Evolutionary conservation across 208 protist species (phyloP).

Genomic region (Trypanosoma lewisi): DNA sequence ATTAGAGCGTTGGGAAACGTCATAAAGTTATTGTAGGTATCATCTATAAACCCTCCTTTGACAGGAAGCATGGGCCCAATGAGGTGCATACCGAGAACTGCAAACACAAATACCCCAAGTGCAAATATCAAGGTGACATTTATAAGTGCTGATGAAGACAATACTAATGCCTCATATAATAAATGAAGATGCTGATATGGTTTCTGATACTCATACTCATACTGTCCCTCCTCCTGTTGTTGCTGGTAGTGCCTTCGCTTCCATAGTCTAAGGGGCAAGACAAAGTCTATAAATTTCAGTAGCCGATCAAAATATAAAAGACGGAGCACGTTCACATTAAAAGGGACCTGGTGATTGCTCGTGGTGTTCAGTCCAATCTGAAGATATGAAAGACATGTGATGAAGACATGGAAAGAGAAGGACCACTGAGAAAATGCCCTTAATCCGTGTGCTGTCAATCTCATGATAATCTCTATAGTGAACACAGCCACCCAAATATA

Average conservation of each 20-base stretch:
- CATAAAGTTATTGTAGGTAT: constrained; percentile 84
- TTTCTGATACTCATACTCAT: too few species aligned
- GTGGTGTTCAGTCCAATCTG: constrained; percentile 77
- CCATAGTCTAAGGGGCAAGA: constrained; percentile 48
- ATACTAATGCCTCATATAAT: constrained; percentile 61
- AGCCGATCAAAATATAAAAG: constrained; percentile 77
- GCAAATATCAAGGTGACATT: constrained; percentile 82
- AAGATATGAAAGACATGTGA: constrained; percentile 72
- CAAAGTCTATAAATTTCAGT: constrained; percentile 47
- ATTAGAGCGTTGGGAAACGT: constrained; percentile 85
- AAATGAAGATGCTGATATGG: constrained; percentile 60
- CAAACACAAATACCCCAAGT: constrained; percentile 86
- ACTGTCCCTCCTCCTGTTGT: too few species aligned
- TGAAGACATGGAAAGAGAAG: constrained; percentile 86
- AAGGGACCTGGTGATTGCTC: constrained; percentile 50
- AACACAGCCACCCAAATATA: constrained; percentile 88
- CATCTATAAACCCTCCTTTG: constrained; percentile 61
- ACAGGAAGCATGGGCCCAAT: constrained; percentile 80
- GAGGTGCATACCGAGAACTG: constrained; percentile 86
- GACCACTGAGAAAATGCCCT: constrained; percentile 76
- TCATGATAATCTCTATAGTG: constrained; percentile 80
- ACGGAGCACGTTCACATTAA: constrained; percentile 89
- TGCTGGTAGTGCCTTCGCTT: too few species aligned
- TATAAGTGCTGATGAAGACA: constrained; percentile 64
- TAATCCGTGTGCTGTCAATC: constrained; percentile 68